Conservation (phyloP, 805 yeast genomes). For the Candida wancherniae region DNA sequence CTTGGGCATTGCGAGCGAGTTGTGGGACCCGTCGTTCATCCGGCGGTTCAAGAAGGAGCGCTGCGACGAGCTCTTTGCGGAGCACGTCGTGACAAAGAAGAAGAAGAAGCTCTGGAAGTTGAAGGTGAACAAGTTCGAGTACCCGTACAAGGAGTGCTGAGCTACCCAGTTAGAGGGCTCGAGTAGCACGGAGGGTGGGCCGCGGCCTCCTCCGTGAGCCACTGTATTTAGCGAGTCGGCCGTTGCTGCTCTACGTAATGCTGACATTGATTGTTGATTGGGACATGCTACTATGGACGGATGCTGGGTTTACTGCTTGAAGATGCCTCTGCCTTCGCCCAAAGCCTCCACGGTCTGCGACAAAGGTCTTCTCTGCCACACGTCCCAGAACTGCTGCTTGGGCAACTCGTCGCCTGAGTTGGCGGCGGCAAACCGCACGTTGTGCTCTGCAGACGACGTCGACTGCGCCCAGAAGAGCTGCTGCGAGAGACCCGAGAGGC, state of each 20-base stretch:
- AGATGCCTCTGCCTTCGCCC: conserved; percentile 63
- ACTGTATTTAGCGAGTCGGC: too few relatives aligned
- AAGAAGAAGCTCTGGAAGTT: conserved; percentile 88
- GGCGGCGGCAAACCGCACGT: conserved; percentile 35
- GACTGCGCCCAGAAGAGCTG: conserved; percentile 40
- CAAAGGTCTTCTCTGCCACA: conserved; percentile 73
- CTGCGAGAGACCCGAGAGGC: conserved; percentile 32
- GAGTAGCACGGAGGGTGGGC: too few relatives aligned
- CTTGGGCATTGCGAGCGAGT: conserved; percentile 90
- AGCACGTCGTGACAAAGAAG: conserved; percentile 73
- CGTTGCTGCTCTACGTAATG: too few relatives aligned
- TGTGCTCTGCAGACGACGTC: conserved; percentile 33
- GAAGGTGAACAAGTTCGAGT: conserved; percentile 74
- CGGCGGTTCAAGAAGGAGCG: conserved; percentile 33
- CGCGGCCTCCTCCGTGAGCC: too few relatives aligned
- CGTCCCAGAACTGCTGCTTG: conserved; percentile 66
- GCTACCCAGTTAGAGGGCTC: too few relatives aligned
- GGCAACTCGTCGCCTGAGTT: conserved; percentile 32
- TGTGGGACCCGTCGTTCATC: conserved; percentile 95
- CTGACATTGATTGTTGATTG: too few relatives aligned
- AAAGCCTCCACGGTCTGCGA: conserved; percentile 73
- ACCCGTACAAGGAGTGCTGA: conserved; percentile 60
- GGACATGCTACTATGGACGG: too few relatives aligned
- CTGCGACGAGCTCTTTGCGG: conserved; percentile 83
- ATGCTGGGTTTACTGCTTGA: conserved; percentile 34